Evolutionary conservation across 306 rosid genomes (phyloP).

Genomic region (Cyamopsis tetragonoloba): DNA sequence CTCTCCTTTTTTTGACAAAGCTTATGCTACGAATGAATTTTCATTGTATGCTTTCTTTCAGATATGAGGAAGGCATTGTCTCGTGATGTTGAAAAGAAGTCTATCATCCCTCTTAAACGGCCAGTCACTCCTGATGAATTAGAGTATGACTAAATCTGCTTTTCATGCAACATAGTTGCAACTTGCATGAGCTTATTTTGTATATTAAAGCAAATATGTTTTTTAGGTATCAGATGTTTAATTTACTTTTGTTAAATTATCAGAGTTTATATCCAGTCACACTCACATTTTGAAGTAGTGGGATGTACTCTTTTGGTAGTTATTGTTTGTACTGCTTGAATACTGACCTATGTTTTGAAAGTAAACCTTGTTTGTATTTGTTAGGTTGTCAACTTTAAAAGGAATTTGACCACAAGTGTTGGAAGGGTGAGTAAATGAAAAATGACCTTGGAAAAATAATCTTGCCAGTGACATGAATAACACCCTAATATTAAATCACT

Average conservation of each 20-base stretch:
- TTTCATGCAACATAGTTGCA: slow-evolving; percentile 26
- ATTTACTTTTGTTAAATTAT: slow-evolving; percentile 3
- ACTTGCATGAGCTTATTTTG: slow-evolving; percentile 25
- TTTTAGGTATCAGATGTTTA: slow-evolving; percentile 9
- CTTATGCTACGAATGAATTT: background rate
- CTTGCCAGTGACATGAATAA: background rate
- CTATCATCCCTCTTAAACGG: slow-evolving; percentile 89
- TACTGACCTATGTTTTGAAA: background rate
- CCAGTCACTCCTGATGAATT: slow-evolving; percentile 95
- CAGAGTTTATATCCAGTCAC: background rate
- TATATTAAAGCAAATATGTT: slow-evolving; percentile 9
- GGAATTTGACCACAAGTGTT: background rate
- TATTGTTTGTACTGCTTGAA: background rate
- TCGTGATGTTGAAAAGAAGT: slow-evolving; percentile 87
- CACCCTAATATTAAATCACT: no score
- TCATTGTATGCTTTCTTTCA: slow-evolving; percentile 34
- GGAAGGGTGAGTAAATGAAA: background rate
- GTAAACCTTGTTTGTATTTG: background rate
- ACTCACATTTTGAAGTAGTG: background rate
- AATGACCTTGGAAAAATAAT: background rate
- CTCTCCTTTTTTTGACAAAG: slow-evolving; percentile 12
- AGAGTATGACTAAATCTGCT: slow-evolving; percentile 69
- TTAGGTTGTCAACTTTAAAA: slow-evolving; percentile 5
- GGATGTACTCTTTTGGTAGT: slow-evolving; percentile 8
- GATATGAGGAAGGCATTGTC: slow-evolving; percentile 99